Evolutionary conservation across 441 rosid genomes (phyloP).

Genomic region (California macrophylla): DNA sequence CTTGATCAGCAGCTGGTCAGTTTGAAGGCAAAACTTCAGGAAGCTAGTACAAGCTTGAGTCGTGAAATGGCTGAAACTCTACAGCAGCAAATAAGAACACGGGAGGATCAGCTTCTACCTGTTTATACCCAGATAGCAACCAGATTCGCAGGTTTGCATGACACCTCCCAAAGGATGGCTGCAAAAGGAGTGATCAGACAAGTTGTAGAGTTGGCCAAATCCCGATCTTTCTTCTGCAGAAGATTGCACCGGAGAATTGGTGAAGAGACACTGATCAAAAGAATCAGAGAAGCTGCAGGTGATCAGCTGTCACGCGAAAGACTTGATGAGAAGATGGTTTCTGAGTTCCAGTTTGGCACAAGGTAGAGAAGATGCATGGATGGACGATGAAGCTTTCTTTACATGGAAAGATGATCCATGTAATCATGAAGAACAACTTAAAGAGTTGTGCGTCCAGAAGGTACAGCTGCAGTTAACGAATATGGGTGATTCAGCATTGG

Average conservation of each 20-base stretch:
- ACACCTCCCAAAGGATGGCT: slow-evolving; percentile 88
- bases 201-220: slow-evolving; percentile 73
- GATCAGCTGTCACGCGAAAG: slow-evolving; percentile 48
- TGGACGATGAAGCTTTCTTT: slow-evolving; percentile 74
- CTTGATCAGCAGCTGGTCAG: slow-evolving; percentile 64
- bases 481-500: slow-evolving; percentile 54
- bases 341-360: slow-evolving; percentile 40
- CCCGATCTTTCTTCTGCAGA: slow-evolving; percentile 63
- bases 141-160: slow-evolving; percentile 91
- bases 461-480: slow-evolving; percentile 53
- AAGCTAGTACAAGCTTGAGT: slow-evolving; percentile 44
- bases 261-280: slow-evolving; percentile 58
- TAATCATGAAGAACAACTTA: slow-evolving; percentile 54
- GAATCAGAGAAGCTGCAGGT: slow-evolving; percentile 63
- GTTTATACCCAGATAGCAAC: slow-evolving; percentile 86
- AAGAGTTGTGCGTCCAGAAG: slow-evolving; percentile 70
- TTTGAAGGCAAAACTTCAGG: slow-evolving; percentile 57
- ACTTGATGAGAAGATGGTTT: slow-evolving; percentile 72
- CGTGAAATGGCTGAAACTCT: slow-evolving; percentile 39
- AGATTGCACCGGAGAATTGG: slow-evolving; percentile 67
- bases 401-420: slow-evolving; percentile 57
- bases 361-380: slow-evolving; percentile 62
- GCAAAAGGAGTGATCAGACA: slow-evolving; percentile 89
- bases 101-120: slow-evolving; percentile 88
- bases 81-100: slow-evolving; percentile 61